These are phyloP conservation scores for Monilinia aucupariae DNA, from an alignment of 2,329 filamentous ascomycete species.

Conservation along the genomic window DNA sequence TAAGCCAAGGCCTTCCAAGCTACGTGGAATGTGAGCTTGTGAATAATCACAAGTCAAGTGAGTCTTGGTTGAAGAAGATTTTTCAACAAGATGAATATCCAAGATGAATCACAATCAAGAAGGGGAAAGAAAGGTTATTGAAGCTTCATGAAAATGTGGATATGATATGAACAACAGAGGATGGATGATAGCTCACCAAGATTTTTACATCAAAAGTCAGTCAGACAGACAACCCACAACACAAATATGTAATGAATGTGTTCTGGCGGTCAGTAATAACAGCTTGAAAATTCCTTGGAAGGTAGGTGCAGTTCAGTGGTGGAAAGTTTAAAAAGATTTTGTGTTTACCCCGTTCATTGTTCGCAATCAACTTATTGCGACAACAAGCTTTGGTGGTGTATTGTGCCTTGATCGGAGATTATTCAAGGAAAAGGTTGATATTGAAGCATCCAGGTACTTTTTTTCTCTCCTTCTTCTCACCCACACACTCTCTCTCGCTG, in stretches of 20 bases:
- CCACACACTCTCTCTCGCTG: neutral
- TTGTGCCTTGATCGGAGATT: neutral
- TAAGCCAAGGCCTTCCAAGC: constrained; percentile 23
- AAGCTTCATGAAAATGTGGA: neutral
- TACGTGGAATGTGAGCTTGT: neutral
- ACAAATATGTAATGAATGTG: neutral
- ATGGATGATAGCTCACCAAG: constrained; percentile 5
- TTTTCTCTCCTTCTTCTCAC: too few species aligned
- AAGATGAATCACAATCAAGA: neutral
- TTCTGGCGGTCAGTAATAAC: constrained; percentile 1
- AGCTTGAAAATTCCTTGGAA: neutral
- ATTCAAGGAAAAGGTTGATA: neutral
- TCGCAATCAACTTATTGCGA: neutral
- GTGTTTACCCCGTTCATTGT: neutral
- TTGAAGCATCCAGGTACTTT: neutral
- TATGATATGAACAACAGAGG: constrained; percentile 6
- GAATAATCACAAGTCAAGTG: neutral
- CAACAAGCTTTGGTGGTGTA: neutral
- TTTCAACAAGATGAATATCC: neutral
- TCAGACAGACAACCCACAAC: neutral
- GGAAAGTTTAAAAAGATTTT: neutral
- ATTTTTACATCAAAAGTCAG: neutral
- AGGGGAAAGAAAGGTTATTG: neutral
- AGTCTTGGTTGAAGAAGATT: neutral
- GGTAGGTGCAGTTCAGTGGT: neutral